These are phyloP conservation scores for Fusarium sacchari DNA, from an alignment of 2,329 filamentous ascomycete species.

Conservation along the genomic window DNA sequence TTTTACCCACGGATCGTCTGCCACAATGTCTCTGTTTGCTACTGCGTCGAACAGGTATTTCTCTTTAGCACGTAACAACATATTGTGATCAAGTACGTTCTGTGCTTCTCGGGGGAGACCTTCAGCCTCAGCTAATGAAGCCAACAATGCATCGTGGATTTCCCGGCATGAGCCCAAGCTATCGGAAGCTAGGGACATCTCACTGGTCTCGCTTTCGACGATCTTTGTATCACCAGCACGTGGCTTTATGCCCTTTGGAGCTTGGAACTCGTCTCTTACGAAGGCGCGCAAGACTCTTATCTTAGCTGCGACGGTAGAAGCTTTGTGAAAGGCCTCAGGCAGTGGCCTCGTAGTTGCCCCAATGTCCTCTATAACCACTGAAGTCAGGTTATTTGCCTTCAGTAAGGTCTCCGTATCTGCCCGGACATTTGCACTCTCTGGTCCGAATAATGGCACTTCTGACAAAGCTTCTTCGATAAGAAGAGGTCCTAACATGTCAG, in stretches of 20 bases:
- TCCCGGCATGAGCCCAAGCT: slow-evolving; percentile 62
- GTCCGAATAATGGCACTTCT: slow-evolving; percentile 67
- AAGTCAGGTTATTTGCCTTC: slow-evolving; percentile 47
- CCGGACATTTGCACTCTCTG: slow-evolving; percentile 56
- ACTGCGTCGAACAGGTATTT: slow-evolving; percentile 72
- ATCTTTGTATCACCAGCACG: slow-evolving; percentile 40
- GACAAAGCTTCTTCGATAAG: slow-evolving; percentile 64
- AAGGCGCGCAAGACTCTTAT: slow-evolving; percentile 58
- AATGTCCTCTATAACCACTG: slow-evolving; percentile 50
- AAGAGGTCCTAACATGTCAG: slow-evolving; percentile 64
- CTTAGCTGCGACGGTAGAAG: slow-evolving; percentile 59
- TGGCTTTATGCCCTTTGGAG: slow-evolving; percentile 40
- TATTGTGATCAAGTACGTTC: slow-evolving; percentile 64
- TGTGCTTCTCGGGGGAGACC: slow-evolving; percentile 63
- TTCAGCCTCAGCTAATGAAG: slow-evolving; percentile 55
- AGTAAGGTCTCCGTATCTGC: slow-evolving; percentile 56
- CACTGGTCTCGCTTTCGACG: slow-evolving; percentile 47
- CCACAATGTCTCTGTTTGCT: slow-evolving; percentile 73
- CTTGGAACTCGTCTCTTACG: slow-evolving; percentile 45
- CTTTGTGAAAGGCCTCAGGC: slow-evolving; percentile 54
- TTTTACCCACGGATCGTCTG: slow-evolving; percentile 78
- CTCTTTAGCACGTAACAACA: slow-evolving; percentile 69
- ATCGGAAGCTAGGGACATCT: slow-evolving; percentile 52
- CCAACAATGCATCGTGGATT: slow-evolving; percentile 65
- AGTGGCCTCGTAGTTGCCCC: slow-evolving; percentile 50